Conservation (phyloP, 257 asterid species). For the Nicotiana obtusifolia region DNA sequence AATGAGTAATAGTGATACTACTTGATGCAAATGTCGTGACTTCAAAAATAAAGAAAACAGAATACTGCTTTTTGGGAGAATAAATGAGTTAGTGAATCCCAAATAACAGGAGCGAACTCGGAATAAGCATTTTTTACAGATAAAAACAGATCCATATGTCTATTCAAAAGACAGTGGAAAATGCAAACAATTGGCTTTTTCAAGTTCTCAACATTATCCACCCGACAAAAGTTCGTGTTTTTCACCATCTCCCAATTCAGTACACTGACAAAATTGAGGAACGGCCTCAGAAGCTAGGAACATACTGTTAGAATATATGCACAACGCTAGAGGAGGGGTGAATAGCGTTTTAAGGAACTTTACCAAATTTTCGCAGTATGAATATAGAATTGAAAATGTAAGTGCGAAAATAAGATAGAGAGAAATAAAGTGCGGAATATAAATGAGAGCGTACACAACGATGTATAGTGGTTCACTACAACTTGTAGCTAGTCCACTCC, state of each 20-base stretch:
- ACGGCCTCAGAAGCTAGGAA: neutral
- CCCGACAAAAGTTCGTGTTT: neutral
- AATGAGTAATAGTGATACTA: neutral
- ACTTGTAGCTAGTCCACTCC: too few relatives aligned
- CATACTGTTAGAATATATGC: too few relatives aligned
- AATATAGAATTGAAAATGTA: too few relatives aligned
- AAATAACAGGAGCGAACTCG: neutral
- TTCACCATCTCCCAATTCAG: neutral
- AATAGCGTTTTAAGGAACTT: too few relatives aligned
- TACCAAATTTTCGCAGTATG: too few relatives aligned
- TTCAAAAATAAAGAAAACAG: neutral
- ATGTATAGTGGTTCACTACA: too few relatives aligned
- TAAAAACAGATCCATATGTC: neutral
- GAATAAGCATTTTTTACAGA: neutral
- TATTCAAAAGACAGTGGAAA: neutral
- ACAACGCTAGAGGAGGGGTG: too few relatives aligned
- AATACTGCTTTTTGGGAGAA: neutral
- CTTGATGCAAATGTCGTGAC: neutral
- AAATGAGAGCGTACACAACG: too few relatives aligned
- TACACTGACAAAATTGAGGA: neutral
- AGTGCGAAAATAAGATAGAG: too few relatives aligned
- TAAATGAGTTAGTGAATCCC: neutral
- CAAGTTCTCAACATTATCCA: neutral
- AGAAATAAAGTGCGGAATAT: too few relatives aligned
- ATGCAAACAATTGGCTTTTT: neutral